phyloP scores from a whole-genome alignment of 768 basidiomycete genomes.

The Trametes cubensis region DNA sequence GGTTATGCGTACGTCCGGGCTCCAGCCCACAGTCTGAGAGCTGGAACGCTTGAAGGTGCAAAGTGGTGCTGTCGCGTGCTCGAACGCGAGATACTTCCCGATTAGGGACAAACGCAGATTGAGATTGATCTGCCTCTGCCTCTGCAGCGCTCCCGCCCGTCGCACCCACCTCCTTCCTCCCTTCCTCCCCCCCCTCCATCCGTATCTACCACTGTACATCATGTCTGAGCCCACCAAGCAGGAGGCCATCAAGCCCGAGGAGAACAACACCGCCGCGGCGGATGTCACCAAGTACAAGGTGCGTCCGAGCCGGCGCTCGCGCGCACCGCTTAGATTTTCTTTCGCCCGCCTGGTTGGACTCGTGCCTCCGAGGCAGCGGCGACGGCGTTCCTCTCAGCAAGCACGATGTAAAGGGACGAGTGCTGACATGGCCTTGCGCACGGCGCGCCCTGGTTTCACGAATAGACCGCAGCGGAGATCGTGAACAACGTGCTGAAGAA shows the following conservation, averaged over 20 bases:
- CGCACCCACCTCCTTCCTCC: slow-evolving; percentile 4
- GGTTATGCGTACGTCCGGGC: too few relatives aligned
- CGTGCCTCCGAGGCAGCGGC: too few relatives aligned
- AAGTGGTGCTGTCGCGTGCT: slow-evolving; percentile 15
- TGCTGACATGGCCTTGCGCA: neutral
- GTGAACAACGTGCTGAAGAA: slow-evolving; percentile 83
- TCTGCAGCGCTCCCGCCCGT: neutral
- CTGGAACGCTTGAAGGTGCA: neutral
- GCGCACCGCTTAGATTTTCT: slow-evolving; percentile 11
- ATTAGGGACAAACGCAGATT: slow-evolving; percentile 24
- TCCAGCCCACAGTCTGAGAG: too few relatives aligned
- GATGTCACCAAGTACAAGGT: slow-evolving; percentile 92
- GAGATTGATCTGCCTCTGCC: slow-evolving; percentile 21
- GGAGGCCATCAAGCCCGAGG: slow-evolving; percentile 34
- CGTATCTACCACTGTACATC: neutral
- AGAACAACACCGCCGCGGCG: slow-evolving; percentile 64
- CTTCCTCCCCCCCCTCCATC: slow-evolving; percentile 5
- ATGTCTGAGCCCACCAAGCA: slow-evolving; percentile 22
- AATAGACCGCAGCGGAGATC: slow-evolving; percentile 88
- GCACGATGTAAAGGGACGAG: neutral
- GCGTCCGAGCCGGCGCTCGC: slow-evolving; percentile 17
- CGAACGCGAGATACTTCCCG: slow-evolving; percentile 20
- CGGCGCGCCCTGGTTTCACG: neutral
- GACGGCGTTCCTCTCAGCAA: neutral
- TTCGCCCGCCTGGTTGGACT: slow-evolving; percentile 4